Base-by-base conservation (phyloP, 2,329 filamentous ascomycete genomes). In the Coniella lustricola region DNA sequence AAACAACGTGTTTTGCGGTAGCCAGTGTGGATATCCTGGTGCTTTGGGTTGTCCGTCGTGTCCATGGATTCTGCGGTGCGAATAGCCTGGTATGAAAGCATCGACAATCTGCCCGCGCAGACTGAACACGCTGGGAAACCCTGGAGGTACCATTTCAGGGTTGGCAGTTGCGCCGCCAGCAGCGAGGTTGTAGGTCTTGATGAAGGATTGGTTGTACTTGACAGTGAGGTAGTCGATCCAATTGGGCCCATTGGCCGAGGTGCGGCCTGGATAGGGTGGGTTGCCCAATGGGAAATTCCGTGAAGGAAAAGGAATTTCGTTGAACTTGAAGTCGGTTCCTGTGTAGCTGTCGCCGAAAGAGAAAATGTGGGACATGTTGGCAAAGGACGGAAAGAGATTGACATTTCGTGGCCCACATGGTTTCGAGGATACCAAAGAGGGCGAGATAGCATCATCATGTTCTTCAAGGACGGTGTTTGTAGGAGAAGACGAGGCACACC, bases 271-370 rank as follows among this genome's bases (percentile, higher is more conserved):
- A 53, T 76, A 78, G 0, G 66, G 53, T 0, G 81, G 81, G 56
- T 85, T 85, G 0, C 82, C 82, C 38, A 85, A 67, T 0, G 81
- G 79, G 54, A 82, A 81, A 1, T 66, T 60, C 2, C 67, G 54
- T 7, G 68, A 74, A 1, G 82, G 79, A 33, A 41, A 42, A 3
- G 79, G 71, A 0, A 68, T 62, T 18, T 69, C 67, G 10, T 64
- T 70, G 36, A 73, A 64, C 50, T 81, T 64, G 62, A 85, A 85
- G 8, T 75, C 74, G 32, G 50, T 52, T 21, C 32, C 21, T 1
- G 50, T 52, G 46, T 52, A 52, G 17, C 46, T 49, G 38, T 52
- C 21, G 22, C 50, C 50, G 17, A 71, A 71, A 39, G 67, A 60
- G 49, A 71, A 72, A 3, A 66, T 62, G 52, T 70, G 25, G 10